phyloP scores from a whole-genome alignment of 305 asterid species.

The Caryopteris hybrid region DNA sequence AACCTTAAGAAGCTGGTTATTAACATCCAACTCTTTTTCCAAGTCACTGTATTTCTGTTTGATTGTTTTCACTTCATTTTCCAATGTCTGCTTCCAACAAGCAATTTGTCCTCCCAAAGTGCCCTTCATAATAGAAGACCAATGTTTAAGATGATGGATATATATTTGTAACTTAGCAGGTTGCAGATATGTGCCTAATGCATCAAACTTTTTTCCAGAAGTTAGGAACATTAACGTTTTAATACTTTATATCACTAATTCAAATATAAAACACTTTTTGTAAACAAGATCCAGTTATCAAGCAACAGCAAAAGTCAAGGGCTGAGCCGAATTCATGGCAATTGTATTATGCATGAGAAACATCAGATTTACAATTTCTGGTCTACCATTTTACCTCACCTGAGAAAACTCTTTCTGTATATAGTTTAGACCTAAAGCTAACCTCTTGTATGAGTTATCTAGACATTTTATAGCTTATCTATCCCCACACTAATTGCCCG shows the following conservation, averaged over 20 bases:
- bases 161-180: neutral
- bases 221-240: no score
- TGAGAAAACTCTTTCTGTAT: neutral
- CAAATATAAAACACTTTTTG: no score
- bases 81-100: conserved; percentile 72
- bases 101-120: conserved; percentile 72
- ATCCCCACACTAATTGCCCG: neutral
- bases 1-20: conserved; percentile 44
- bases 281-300: neutral
- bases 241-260: no score
- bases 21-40: conserved; percentile 49
- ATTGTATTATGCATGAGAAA: neutral
- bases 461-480: neutral
- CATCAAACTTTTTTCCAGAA: neutral
- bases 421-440: neutral
- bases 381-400: neutral
- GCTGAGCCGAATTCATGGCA: neutral
- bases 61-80: conserved; percentile 41
- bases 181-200: conserved; percentile 1
- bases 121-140: conserved; percentile 60
- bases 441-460: neutral
- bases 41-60: conserved; percentile 51
- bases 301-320: neutral
- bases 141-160: conserved; percentile 15
- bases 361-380: neutral